Percentiles rank a stretch among this genome's conserved stretches.
These are phyloP conservation scores for Scytalidium sp. DNA, from an alignment of 2,329 filamentous ascomycete species.

Conservation along the genomic window DNA sequence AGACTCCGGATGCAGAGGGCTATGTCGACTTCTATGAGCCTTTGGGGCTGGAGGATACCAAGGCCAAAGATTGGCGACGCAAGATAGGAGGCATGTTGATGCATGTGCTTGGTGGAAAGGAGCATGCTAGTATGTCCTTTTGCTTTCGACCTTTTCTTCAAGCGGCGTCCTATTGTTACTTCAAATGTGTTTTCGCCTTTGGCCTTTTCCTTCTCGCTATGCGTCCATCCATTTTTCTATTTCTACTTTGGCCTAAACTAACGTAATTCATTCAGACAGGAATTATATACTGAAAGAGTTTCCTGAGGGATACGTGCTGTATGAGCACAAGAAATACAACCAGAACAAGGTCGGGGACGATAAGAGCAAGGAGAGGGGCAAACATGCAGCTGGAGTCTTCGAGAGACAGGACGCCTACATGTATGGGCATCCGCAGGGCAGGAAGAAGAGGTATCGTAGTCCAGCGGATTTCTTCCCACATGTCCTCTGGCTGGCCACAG, in stretches of 20 bases:
- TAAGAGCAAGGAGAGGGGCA: slow-evolving; percentile 38
- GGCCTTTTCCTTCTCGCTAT: no score
- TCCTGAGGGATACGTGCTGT: slow-evolving; percentile 54
- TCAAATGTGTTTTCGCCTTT: no score
- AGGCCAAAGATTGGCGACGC: slow-evolving; percentile 54
- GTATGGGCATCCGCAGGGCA: slow-evolving; percentile 55
- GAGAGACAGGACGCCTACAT: slow-evolving; percentile 58
- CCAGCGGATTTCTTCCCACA: slow-evolving; percentile 59
- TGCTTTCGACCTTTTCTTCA: neutral
- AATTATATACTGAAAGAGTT: slow-evolving; percentile 50
- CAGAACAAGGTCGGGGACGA: slow-evolving; percentile 35
- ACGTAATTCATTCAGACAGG: slow-evolving; percentile 22
- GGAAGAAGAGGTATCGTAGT: slow-evolving; percentile 55
- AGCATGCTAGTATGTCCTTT: slow-evolving; percentile 16
- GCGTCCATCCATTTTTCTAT: no score
- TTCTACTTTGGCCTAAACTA: no score
- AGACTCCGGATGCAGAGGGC: slow-evolving; percentile 48
- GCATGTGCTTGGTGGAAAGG: slow-evolving; percentile 39
- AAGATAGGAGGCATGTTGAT: slow-evolving; percentile 58
- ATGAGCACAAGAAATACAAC: slow-evolving; percentile 54
- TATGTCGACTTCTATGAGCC: slow-evolving; percentile 52
- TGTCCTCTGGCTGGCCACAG: slow-evolving; percentile 52
- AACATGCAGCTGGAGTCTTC: slow-evolving; percentile 40
- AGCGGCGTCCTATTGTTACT: no score
- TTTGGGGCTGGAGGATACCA: slow-evolving; percentile 45